These are phyloP conservation scores for Leccinellum albellum DNA, from an alignment of 768 basidiomycete genomes.

Conservation along the genomic window DNA sequence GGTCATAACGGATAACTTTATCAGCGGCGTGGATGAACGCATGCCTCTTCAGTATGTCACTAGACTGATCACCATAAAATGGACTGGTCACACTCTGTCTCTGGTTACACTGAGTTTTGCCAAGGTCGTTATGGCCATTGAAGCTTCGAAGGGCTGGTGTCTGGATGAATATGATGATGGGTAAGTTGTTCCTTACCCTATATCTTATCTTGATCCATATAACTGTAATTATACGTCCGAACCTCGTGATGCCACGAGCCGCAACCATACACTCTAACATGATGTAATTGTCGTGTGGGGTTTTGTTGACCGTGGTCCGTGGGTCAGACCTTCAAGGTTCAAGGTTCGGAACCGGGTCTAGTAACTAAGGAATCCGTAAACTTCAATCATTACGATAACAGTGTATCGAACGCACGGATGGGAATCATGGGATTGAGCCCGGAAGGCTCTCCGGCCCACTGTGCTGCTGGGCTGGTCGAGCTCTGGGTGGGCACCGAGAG, in stretches of 20 bases:
- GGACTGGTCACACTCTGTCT: neutral
- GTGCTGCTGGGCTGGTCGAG: neutral
- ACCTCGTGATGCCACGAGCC: neutral
- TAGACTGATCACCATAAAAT: neutral
- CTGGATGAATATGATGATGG: neutral
- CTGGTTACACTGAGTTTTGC: neutral
- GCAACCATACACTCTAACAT: neutral
- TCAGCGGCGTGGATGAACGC: slow-evolving; percentile 17
- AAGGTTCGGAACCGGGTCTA: too few species aligned
- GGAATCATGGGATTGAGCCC: neutral
- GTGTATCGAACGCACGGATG: neutral
- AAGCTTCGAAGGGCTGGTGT: neutral
- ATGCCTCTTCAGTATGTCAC: slow-evolving; percentile 9
- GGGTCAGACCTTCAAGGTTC: neutral
- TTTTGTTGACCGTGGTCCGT: too few species aligned
- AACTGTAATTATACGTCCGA: neutral
- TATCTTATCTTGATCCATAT: neutral
- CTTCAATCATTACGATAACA: neutral
- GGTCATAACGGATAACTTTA: slow-evolving; percentile 16
- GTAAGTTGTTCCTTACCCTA: neutral
- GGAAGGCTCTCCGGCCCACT: too few species aligned
- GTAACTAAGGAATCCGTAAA: neutral
- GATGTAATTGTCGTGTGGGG: neutral
- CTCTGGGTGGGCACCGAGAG: neutral
- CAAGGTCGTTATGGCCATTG: neutral